Conservation (phyloP, 495 filamentous ascomycete species). For the Margaritispora aquatica region DNA sequence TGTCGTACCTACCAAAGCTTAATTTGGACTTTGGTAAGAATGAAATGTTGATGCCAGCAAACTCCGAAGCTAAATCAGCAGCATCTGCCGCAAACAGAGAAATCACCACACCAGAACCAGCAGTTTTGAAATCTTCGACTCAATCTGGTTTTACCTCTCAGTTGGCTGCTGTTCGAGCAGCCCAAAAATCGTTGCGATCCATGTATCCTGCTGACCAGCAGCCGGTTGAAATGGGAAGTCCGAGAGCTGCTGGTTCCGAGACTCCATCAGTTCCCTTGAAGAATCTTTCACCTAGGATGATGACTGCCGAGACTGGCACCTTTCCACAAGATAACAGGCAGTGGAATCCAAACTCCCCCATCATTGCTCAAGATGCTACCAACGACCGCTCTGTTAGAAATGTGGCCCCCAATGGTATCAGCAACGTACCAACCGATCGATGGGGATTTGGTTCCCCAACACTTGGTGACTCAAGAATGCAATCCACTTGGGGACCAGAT, state of each 20-base stretch:
- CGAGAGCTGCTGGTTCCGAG: neutral
- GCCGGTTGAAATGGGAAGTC: neutral
- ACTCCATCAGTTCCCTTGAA: slow-evolving; percentile 3
- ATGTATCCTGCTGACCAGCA: slow-evolving; percentile 6
- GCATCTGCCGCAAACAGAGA: slow-evolving; percentile 11
- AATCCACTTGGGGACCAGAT: neutral
- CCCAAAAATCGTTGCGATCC: slow-evolving; percentile 4
- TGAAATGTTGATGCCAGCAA: slow-evolving; percentile 1
- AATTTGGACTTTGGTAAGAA: slow-evolving; percentile 5
- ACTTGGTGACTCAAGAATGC: neutral
- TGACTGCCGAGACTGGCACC: neutral
- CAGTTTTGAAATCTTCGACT: neutral
- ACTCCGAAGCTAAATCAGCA: slow-evolving; percentile 1
- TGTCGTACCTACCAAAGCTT: slow-evolving; percentile 7
- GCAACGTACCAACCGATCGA: neutral
- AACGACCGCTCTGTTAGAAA: neutral
- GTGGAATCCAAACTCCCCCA: slow-evolving; percentile 1
- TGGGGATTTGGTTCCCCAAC: neutral
- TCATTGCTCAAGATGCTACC: neutral
- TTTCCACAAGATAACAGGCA: slow-evolving; percentile 10
- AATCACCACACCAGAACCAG: neutral
- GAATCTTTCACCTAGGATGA: neutral
- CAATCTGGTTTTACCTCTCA: neutral
- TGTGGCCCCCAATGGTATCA: neutral
- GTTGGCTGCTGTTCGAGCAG: neutral